Evolutionary conservation across 306 rosid species (phyloP), one percentile per base, ranked within the genome.

Genomic region (Canavalia ensiformis): DNA sequence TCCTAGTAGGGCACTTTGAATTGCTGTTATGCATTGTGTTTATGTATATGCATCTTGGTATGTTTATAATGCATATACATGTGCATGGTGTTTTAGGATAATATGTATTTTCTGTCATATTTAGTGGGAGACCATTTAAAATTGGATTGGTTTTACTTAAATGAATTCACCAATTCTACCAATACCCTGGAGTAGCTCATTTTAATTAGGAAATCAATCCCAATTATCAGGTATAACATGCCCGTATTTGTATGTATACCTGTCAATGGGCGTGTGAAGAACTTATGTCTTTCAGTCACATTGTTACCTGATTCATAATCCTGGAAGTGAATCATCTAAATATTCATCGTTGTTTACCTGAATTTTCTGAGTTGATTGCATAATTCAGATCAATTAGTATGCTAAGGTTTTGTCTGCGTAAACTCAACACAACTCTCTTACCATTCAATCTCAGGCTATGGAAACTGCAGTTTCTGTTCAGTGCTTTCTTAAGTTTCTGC

Each of bases 401-500:
- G 33, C 39, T 62, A 35, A 45, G 50, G 50, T 86, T 66, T 76
- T 69, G n/a, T 67, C 51, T 13, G 46, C 39, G 9, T 44, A 28
- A 28, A 45, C 51, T 69, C 45, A 42, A 65, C 47, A 47, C 18
- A 71, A 33, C 58, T 54, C 52, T 62, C 66, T 69, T 66, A 31
- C 68, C 68, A 5, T 31, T 34, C 39, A 65, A 50, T 58, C 35
- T 37, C 66, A 62, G 80, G 57, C 35, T 47, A 34, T 44, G 49
- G 54, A 56, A 76, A 80, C 80, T 25, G 55, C 12, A 77, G 87
- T 72, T 78, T 57, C 63, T 42, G 65, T 45, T 25, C 30, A 65
- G 9, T 46, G 34, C 5, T 33, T 72, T 30, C 29, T 7, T 7
- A 7, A 12, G 18, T 44, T 39, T 50, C 18, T 39, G 13, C 37